These are phyloP conservation scores for Solanum gracilifrons DNA, from an alignment of 257 asterid species.

Conservation along the genomic window DNA sequence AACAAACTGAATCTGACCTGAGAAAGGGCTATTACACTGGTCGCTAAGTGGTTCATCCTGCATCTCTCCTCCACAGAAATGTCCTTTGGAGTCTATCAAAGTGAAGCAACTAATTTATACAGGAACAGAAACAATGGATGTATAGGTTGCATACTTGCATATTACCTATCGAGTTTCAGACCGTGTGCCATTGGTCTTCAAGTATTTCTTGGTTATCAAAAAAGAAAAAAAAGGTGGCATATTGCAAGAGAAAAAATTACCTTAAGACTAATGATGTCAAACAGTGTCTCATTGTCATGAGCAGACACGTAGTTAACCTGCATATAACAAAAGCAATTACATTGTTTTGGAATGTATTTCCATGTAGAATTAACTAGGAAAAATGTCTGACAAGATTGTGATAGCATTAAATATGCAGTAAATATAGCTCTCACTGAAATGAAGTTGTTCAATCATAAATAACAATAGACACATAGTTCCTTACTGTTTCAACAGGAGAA, in stretches of 20 bases:
- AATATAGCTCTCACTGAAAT: background rate
- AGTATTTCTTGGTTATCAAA: background rate
- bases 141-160: background rate
- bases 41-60: constrained; percentile 92
- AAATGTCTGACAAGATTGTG: background rate
- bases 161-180: background rate
- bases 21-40: constrained; percentile 80
- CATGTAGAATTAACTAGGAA: background rate
- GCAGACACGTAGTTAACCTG: constrained; percentile 96
- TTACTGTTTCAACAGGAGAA: constrained; percentile 76
- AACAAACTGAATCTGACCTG: constrained; percentile 42
- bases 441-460: background rate
- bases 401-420: background rate
- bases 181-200: background rate
- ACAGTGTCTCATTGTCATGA: constrained; percentile 93
- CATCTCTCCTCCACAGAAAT: constrained; percentile 74
- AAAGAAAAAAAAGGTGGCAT: background rate
- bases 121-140: background rate
- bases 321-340: background rate
- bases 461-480: background rate
- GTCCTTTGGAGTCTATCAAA: constrained; percentile 49
- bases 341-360: background rate
- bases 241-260: constrained; percentile 18
- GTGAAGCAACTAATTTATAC: constrained; percentile 12
- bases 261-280: constrained; percentile 81